Evolutionary conservation across 2,329 filamentous ascomycete genomes (phyloP).

Genomic region (Fusarium praegraminearum): DNA sequence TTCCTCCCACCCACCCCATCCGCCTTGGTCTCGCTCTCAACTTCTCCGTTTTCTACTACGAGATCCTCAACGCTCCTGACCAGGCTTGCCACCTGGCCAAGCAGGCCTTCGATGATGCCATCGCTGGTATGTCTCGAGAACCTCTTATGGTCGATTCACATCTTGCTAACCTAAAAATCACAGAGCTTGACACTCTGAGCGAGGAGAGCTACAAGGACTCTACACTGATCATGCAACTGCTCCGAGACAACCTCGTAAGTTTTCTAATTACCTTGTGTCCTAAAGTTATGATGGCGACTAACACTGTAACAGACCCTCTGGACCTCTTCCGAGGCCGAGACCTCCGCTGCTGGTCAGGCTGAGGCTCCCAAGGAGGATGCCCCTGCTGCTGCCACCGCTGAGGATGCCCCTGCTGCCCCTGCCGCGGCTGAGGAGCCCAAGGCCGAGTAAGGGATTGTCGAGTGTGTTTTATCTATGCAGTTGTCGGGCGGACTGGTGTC

Average conservation of each 20-base stretch:
- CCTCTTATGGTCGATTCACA: not conserved
- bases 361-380: constrained; percentile 62
- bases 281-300: constrained; percentile 42
- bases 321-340: constrained; percentile 98
- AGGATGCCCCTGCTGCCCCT: constrained; percentile 65
- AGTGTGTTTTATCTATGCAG: constrained; percentile 49
- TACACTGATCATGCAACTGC: constrained; percentile 97
- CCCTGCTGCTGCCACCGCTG: constrained; percentile 66
- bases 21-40: constrained; percentile 96
- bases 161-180: constrained; percentile 16
- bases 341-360: constrained; percentile 68
- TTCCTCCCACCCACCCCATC: constrained; percentile 97
- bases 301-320: constrained; percentile 82
- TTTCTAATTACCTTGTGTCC: not conserved
- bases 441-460: constrained; percentile 66
- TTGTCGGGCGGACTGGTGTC: constrained; percentile 69
- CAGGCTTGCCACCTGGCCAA: constrained; percentile 98
- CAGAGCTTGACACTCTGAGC: constrained; percentile 94
- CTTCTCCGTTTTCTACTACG: constrained; percentile 99
- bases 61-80: constrained; percentile 98
- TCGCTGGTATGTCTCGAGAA: constrained; percentile 69
- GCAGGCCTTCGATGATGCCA: constrained; percentile 98
- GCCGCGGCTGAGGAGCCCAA: constrained; percentile 74
- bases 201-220: constrained; percentile 99
- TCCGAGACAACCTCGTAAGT: constrained; percentile 93